Evolutionary conservation across 306 rosid species (phyloP).

Genomic region (Prinsepia uniflora): DNA sequence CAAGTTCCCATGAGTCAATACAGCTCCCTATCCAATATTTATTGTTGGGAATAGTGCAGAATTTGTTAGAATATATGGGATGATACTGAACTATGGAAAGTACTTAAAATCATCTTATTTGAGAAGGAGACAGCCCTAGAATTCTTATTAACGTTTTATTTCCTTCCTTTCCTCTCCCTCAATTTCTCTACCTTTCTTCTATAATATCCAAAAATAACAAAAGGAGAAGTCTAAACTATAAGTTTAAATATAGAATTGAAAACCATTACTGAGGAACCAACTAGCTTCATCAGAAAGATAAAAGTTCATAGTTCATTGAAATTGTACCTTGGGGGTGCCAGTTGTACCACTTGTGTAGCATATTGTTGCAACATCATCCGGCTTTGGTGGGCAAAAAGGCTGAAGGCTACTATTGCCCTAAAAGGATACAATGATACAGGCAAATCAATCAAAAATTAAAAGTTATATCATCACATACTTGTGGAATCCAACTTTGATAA

Average conservation of each 20-base stretch:
- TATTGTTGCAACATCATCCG: constrained; percentile 81
- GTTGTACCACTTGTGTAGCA: constrained; percentile 99
- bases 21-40: constrained; percentile 71
- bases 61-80: constrained; percentile 10
- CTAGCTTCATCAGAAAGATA: constrained; percentile 20
- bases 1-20: constrained; percentile 78
- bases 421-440: constrained; percentile 34
- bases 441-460: constrained; percentile 2
- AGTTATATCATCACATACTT: not conserved
- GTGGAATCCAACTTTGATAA: not conserved
- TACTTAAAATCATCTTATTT: not conserved
- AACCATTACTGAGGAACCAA: not conserved
- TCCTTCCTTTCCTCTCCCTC: not conserved
- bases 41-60: constrained; percentile 23
- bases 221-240: not conserved
- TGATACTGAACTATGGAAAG: not conserved
- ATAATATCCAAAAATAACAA: constrained; percentile 2
- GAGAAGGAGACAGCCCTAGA: not conserved
- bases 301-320: constrained; percentile 10
- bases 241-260: not conserved
- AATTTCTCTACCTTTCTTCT: not conserved
- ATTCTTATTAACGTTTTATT: not conserved
- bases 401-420: constrained; percentile 73
- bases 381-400: constrained; percentile 80
- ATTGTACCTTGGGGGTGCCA: constrained; percentile 89